phyloP scores from a whole-genome alignment of 257 asterid species.

The Apocynum venetum region DNA sequence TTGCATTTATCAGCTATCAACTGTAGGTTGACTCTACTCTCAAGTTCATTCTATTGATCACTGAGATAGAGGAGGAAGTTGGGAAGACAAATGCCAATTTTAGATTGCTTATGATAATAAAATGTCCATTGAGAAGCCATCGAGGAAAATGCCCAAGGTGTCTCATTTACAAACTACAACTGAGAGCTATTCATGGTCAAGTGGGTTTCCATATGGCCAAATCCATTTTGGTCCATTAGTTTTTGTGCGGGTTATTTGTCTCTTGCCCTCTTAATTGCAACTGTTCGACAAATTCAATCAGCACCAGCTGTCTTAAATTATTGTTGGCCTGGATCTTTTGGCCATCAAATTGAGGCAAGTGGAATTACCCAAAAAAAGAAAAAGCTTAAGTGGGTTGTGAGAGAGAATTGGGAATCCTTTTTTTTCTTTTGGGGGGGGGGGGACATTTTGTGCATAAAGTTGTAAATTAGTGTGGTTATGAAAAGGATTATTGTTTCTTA shows the following conservation, averaged over 20 bases:
- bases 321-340: neutral
- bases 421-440: neutral
- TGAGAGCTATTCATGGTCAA: neutral
- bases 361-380: too few species aligned
- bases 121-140: neutral
- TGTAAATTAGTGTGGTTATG: neutral
- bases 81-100: neutral
- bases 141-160: neutral
- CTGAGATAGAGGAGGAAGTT: neutral
- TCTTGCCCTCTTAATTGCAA: neutral
- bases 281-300: neutral
- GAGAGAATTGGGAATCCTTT: neutral
- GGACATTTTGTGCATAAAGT: neutral
- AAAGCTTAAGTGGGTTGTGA: neutral
- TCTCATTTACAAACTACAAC: neutral
- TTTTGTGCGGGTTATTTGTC: neutral
- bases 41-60: neutral
- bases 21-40: neutral
- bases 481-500: neutral
- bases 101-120: neutral
- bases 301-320: neutral
- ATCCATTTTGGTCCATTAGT: neutral
- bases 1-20: neutral
- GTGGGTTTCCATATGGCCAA: neutral
- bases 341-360: neutral